These are phyloP conservation scores for Eutypella sp. DNA, from an alignment of 2,329 filamentous ascomycete genomes.

Conservation along the genomic window DNA sequence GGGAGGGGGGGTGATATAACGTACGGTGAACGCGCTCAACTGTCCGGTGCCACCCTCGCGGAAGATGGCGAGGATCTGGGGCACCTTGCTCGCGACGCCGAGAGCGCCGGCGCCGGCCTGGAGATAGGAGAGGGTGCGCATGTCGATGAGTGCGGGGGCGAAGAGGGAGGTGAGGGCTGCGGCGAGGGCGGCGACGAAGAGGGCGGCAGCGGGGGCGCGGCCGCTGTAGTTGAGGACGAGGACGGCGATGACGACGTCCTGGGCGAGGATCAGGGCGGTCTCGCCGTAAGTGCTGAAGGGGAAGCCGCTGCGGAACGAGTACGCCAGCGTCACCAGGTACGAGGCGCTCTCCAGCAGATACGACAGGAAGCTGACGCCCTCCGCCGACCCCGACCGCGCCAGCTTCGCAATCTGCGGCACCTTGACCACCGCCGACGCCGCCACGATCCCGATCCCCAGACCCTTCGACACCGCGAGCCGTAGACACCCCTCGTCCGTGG, in stretches of 20 bases:
- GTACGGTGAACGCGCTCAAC: slow-evolving; percentile 90
- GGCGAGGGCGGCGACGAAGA: slow-evolving; percentile 74
- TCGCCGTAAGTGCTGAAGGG: slow-evolving; percentile 97
- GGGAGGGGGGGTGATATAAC: no score
- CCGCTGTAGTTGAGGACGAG: slow-evolving; percentile 82
- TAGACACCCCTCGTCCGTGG: slow-evolving; percentile 71
- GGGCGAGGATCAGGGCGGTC: slow-evolving; percentile 82
- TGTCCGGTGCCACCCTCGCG: slow-evolving; percentile 85
- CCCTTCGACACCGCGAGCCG: slow-evolving; percentile 89
- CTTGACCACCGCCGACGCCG: slow-evolving; percentile 86
- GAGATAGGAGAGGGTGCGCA: slow-evolving; percentile 64
- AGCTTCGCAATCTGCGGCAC: slow-evolving; percentile 96
- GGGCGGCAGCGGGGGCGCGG: slow-evolving; percentile 60
- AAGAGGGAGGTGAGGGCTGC: slow-evolving; percentile 67
- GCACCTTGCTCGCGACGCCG: slow-evolving; percentile 84
- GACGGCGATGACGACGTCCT: slow-evolving; percentile 86
- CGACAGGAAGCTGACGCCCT: slow-evolving; percentile 81
- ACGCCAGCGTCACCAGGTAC: slow-evolving; percentile 85
- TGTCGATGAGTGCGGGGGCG: slow-evolving; percentile 57
- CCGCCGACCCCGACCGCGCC: slow-evolving; percentile 70
- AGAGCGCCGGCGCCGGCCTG: slow-evolving; percentile 81
- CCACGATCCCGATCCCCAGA: slow-evolving; percentile 89
- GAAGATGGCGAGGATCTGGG: slow-evolving; percentile 86
- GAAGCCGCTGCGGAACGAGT: slow-evolving; percentile 86
- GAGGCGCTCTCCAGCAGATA: slow-evolving; percentile 88